A percentile compares a stretch with the other conserved stretches of the same genome.
These are phyloP conservation scores for Phaeodactylum tricornutum DNA, from an alignment of 108 stramenopile genomes.

Conservation along the genomic window DNA sequence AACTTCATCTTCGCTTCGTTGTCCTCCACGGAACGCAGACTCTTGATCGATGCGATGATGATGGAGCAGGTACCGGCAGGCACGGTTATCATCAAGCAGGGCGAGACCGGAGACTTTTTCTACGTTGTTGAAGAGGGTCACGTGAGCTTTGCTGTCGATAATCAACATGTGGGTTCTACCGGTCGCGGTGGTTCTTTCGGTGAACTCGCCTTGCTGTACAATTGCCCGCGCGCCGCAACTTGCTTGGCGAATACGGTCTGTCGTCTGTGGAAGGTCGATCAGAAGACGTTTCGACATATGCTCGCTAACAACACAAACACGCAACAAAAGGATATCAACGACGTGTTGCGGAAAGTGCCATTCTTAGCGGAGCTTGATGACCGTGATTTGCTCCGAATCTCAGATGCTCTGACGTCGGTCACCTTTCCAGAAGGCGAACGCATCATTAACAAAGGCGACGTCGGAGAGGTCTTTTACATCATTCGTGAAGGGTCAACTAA, in stretches of 20 bases:
- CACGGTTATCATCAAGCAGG: constrained; percentile 83
- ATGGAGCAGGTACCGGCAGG: constrained; percentile 69
- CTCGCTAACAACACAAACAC: constrained; percentile 75
- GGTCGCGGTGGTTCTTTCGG: constrained; percentile 83
- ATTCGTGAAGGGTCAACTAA: constrained; percentile 81
- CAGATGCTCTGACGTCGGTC: constrained; percentile 73
- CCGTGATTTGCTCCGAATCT: constrained; percentile 52
- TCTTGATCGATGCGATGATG: constrained; percentile 84
- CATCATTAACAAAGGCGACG: constrained; percentile 89
- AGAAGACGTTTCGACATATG: constrained; percentile 83
- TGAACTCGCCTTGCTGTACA: constrained; percentile 81
- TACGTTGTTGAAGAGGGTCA: constrained; percentile 86
- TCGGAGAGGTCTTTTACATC: constrained; percentile 92
- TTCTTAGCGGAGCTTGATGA: constrained; percentile 75
- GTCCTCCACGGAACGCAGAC: constrained; percentile 54
- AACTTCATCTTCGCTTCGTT: constrained; percentile 83
- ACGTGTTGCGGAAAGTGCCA: constrained; percentile 61
- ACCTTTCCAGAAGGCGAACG: constrained; percentile 76
- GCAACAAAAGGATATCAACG: constrained; percentile 57
- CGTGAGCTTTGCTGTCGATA: constrained; percentile 78
- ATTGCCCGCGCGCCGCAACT: constrained; percentile 86
- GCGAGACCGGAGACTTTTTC: constrained; percentile 81
- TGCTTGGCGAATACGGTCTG: constrained; percentile 78
- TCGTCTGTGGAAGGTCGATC: constrained; percentile 81
- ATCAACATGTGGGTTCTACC: constrained; percentile 71